A percentile compares a stretch with the other conserved stretches of the same genome.
These are phyloP conservation scores for Nigrospora oryzae DNA, from an alignment of 2,329 filamentous ascomycete species.

Conservation along the genomic window DNA sequence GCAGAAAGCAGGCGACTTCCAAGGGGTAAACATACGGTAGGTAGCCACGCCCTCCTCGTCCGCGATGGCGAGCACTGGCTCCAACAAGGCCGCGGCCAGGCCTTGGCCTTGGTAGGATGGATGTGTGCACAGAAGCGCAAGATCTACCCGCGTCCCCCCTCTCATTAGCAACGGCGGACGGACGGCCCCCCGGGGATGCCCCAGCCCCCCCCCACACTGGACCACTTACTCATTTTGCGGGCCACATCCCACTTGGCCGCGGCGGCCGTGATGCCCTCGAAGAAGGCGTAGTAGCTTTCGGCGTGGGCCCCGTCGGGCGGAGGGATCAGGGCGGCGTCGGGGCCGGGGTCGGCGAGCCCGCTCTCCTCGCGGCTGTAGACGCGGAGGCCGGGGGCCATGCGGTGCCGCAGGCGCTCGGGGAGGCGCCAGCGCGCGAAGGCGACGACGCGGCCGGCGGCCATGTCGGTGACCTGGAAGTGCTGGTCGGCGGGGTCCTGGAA, in stretches of 20 bases:
- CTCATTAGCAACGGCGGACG: neutral
- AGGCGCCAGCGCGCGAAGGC: constrained; percentile 17
- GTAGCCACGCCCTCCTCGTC: constrained; percentile 3
- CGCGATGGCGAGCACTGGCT: constrained; percentile 1
- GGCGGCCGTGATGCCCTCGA: constrained; percentile 8
- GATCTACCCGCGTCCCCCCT: neutral
- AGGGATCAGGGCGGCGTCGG: constrained; percentile 4
- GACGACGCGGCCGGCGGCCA: constrained; percentile 9
- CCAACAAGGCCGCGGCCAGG: constrained; percentile 1
- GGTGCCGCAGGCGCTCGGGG: constrained; percentile 8
- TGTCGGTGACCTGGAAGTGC: constrained; percentile 18
- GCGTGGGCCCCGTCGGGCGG: constrained; percentile 12
- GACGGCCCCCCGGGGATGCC: no score
- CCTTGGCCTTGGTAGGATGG: constrained; percentile 5
- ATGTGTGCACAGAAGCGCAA: constrained; percentile 3
- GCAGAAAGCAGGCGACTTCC: no score
- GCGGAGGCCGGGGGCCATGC: constrained; percentile 11
- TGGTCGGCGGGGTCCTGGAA: constrained; percentile 15
- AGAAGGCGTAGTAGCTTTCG: constrained; percentile 12
- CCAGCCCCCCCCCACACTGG: no score
- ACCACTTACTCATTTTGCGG: constrained; percentile 16
- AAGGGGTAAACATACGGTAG: neutral
- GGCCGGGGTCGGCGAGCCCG: neutral
- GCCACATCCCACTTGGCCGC: constrained; percentile 13
- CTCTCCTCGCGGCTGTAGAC: constrained; percentile 10